phyloP scores from a whole-genome alignment of 371 early-diverging fungal species.

The Vairimorpha ceranae region DNA sequence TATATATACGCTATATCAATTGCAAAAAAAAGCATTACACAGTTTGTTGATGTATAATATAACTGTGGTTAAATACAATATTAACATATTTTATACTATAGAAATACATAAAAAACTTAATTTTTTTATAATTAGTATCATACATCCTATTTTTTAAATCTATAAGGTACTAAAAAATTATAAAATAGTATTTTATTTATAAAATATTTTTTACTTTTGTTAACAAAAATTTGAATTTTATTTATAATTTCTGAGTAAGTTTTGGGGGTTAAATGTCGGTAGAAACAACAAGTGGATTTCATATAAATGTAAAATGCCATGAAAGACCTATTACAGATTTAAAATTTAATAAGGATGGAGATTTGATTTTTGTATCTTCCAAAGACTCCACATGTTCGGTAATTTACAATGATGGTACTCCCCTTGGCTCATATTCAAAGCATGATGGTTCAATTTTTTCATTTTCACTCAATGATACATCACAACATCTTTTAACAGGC shows the following conservation, averaged over 20 bases:
- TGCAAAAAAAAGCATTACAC: too few relatives aligned
- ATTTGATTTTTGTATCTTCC: constrained; percentile 85
- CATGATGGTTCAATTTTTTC: constrained; percentile 88
- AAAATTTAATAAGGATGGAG: constrained; percentile 95
- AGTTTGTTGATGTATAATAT: too few relatives aligned
- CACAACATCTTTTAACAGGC: constrained; percentile 71
- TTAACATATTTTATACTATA: too few relatives aligned
- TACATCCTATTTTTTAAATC: too few relatives aligned
- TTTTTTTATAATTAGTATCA: too few relatives aligned
- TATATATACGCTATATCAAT: too few relatives aligned
- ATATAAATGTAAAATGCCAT: constrained; percentile 65
- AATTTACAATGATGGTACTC: constrained; percentile 92
- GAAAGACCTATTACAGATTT: constrained; percentile 89
- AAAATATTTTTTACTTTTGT: constrained; percentile 7
- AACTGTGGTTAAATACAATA: too few relatives aligned
- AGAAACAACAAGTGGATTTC: neutral
- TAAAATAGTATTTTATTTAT: neutral
- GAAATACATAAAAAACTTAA: too few relatives aligned
- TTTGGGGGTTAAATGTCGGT: constrained; percentile 12
- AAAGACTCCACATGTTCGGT: constrained; percentile 84
- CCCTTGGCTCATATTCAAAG: constrained; percentile 83
- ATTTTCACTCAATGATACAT: constrained; percentile 67
- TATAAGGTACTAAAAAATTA: too few relatives aligned
- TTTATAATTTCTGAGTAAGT: too few relatives aligned
- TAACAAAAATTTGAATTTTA: too few relatives aligned